Evolutionary conservation across 768 basidiomycete species (phyloP).

Genomic region (Floccularia luteovirens): DNA sequence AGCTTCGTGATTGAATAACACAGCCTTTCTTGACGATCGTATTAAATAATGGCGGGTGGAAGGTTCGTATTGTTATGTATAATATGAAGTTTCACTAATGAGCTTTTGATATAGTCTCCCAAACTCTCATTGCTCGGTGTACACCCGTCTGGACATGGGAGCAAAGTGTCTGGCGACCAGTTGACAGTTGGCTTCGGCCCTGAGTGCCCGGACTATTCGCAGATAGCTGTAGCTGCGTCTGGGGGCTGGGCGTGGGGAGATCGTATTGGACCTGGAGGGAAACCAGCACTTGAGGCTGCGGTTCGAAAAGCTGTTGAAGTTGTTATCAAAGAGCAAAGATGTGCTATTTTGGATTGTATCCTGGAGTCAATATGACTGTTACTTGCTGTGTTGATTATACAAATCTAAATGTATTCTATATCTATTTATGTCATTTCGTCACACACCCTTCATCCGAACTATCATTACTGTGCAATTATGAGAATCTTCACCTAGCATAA

Average conservation of each 20-base stretch:
- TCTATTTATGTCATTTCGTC: too few relatives aligned
- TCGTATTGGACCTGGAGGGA: constrained; percentile 22
- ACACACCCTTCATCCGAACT: too few relatives aligned
- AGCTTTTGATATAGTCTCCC: constrained; percentile 35
- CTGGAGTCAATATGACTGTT: constrained; percentile 29
- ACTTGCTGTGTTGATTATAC: too few relatives aligned
- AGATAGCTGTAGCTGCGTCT: constrained; percentile 61
- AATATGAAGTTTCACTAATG: not conserved
- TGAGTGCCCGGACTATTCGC: constrained; percentile 47
- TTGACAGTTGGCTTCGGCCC: constrained; percentile 64
- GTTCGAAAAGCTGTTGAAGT: constrained; percentile 44
- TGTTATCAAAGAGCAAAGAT: constrained; percentile 50
- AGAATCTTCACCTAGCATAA: too few relatives aligned
- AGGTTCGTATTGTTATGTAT: constrained; percentile 17
- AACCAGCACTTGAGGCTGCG: constrained; percentile 20
- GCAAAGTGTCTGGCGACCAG: constrained; percentile 31
- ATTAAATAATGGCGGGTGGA: constrained; percentile 70
- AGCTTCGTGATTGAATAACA: not conserved
- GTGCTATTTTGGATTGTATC: constrained; percentile 60
- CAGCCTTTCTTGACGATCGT: constrained; percentile 68
- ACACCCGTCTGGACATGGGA: constrained; percentile 51
- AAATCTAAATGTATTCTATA: too few relatives aligned
- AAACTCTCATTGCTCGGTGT: constrained; percentile 58
- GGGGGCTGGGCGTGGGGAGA: constrained; percentile 59
- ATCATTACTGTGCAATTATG: too few relatives aligned